phyloP scores from a whole-genome alignment of 2,329 filamentous ascomycete genomes.

The Calonectria pteridis region DNA sequence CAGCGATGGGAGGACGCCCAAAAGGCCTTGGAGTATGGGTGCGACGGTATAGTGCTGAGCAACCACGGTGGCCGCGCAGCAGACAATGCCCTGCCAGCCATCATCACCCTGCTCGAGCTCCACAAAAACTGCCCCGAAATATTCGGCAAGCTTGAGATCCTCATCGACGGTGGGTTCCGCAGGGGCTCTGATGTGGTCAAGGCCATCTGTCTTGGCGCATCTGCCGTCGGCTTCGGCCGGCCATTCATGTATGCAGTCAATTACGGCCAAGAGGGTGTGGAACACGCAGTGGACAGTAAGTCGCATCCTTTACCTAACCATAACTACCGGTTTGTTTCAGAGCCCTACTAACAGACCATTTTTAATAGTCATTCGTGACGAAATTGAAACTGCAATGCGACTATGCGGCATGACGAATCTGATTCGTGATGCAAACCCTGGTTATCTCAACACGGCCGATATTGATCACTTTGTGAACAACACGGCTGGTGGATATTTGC shows the following conservation, averaged over 20 bases:
- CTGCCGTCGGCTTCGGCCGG: conserved; percentile 72
- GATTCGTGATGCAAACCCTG: conserved; percentile 2
- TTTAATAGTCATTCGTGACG: conserved; percentile 60
- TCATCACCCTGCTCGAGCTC: conserved; percentile 73
- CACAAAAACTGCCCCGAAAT: conserved; percentile 71
- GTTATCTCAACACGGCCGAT: conserved; percentile 4
- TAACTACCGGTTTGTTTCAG: not conserved
- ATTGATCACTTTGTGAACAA: not conserved
- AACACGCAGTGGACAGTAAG: conserved; percentile 66
- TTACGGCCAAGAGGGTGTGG: conserved; percentile 71
- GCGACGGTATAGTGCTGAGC: conserved; percentile 76
- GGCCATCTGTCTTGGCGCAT: conserved; percentile 73
- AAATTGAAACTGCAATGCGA: conserved; percentile 75
- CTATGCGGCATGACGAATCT: conserved; percentile 48
- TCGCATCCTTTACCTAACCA: not conserved
- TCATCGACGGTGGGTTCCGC: conserved; percentile 73
- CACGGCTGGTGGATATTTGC: not conserved
- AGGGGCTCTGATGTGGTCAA: conserved; percentile 77
- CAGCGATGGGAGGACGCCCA: conserved; percentile 74
- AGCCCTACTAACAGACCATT: not conserved
- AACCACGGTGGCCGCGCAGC: conserved; percentile 76
- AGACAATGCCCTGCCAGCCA: conserved; percentile 64
- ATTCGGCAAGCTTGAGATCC: conserved; percentile 71
- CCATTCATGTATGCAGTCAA: conserved; percentile 70
- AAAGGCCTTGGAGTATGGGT: conserved; percentile 68